Evolutionary conservation across 2,329 filamentous ascomycete species (phyloP), one percentile per base, ranked within the genome.

Genomic region (Fusarium globosum): DNA sequence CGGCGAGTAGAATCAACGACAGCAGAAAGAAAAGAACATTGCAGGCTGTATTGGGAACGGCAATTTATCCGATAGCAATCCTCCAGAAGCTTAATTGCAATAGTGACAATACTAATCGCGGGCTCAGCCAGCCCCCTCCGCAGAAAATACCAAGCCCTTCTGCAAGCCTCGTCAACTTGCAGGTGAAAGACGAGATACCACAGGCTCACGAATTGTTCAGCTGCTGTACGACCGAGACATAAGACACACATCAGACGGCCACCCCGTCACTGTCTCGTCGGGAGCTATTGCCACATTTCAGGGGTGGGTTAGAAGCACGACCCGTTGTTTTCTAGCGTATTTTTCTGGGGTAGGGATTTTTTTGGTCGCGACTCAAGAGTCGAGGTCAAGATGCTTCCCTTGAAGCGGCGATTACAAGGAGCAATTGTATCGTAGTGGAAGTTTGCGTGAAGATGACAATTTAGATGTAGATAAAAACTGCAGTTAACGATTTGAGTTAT

Each of bases 281-380:
- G 56, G 56, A 52, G 39, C 45, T 45, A 64, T 76, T 67, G 75
- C 75, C 75, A 76, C 75, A 56, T 51, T 52, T 69, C 67, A 69
- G 61, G 62, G 68, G 69, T 63, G 67, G 58, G 51, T 55, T 64
- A 46, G 46, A 68, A 56, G 53, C 59, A 61, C 21, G 71, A 53
- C 73, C 75, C 71, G 64, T 76, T 76, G 64, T 76, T 76, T 72
- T 73, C 68, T 77, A 77, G 70, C 74, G 73, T 38, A 35, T 53
- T 64, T 71, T 73, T 56, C 72, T 72, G 66, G 72, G 74, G 64
- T 68, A 67, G 53, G 48, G 59, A 12, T 66, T 67, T 62, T 64
- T 64, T 51, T 36, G 67, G 63, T 71, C 56, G 41, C 42, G 61
- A 49, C 23, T 68, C 36, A 51, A 49, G 38, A 49, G 38, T 56